These are phyloP conservation scores for Urtica urens DNA, from an alignment of 306 rosid genomes.

Conservation along the genomic window DNA sequence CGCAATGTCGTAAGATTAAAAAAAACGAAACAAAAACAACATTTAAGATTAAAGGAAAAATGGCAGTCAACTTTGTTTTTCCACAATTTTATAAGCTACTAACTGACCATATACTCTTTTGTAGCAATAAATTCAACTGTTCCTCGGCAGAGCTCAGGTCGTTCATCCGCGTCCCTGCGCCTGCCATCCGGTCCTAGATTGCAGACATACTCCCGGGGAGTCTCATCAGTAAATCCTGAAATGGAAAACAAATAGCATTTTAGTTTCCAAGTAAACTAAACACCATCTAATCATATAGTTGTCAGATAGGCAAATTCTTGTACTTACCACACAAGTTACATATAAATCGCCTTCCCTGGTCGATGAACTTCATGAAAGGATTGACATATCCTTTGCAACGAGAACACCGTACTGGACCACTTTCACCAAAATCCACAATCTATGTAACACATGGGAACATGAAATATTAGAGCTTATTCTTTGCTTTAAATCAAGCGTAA, in stretches of 20 bases:
- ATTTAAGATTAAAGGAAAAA: neutral
- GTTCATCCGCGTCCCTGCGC: conserved; percentile 94
- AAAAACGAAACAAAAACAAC: neutral
- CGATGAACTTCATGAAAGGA: conserved; percentile 95
- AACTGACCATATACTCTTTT: conserved; percentile 88
- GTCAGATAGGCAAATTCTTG: conserved; percentile 6
- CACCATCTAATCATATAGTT: too few relatives aligned
- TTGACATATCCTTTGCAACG: conserved; percentile 96
- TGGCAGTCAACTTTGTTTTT: neutral
- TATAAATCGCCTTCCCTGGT: conserved; percentile 89
- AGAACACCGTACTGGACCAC: conserved; percentile 96
- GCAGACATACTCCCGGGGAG: conserved; percentile 98
- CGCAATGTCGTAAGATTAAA: conserved; percentile 1
- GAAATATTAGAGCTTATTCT: too few relatives aligned
- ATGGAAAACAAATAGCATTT: conserved; percentile 10
- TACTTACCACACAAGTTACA: conserved; percentile 95
- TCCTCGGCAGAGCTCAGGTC: conserved; percentile 94
- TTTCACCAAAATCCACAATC: conserved; percentile 98
- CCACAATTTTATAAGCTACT: conserved; percentile 2
- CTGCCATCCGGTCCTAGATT: conserved; percentile 98
- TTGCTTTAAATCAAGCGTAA: too few relatives aligned
- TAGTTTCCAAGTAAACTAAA: neutral
- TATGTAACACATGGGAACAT: too few relatives aligned
- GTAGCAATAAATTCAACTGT: conserved; percentile 96
- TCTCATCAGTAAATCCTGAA: conserved; percentile 91